Evolutionary conservation across 768 basidiomycete species (phyloP).

Genomic region (Ephemerocybe angulata): DNA sequence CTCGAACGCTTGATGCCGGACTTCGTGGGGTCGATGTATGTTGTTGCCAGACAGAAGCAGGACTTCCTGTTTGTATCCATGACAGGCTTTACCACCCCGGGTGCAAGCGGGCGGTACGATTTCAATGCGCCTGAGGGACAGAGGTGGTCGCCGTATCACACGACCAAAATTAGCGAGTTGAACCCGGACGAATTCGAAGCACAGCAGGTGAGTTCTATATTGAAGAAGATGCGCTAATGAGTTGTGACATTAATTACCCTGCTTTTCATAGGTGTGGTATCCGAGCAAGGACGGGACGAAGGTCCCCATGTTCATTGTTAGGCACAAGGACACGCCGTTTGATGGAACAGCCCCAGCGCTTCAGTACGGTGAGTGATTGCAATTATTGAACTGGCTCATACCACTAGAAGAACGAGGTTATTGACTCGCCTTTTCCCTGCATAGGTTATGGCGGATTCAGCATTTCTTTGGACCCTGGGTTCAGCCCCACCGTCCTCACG

Average conservation of each 20-base stretch:
- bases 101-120: conserved; percentile 60
- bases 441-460: conserved; percentile 81
- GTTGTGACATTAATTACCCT: background rate
- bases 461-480: conserved; percentile 67
- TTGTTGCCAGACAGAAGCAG: conserved; percentile 50
- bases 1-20: conserved; percentile 56
- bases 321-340: conserved; percentile 62
- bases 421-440: background rate
- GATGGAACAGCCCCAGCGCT: conserved; percentile 76
- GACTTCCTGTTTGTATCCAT: conserved; percentile 61
- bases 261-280: conserved; percentile 61
- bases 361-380: conserved; percentile 56
- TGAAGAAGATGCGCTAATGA: too few species aligned
- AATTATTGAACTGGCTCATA: too few species aligned
- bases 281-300: conserved; percentile 73
- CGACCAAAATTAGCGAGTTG: conserved; percentile 57
- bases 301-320: conserved; percentile 83
- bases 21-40: conserved; percentile 61
- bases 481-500: conserved; percentile 67
- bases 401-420: too few species aligned
- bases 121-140: conserved; percentile 50
- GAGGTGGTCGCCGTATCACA: conserved; percentile 55
- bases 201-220: conserved; percentile 44
- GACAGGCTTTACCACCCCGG: conserved; percentile 70
- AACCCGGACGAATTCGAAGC: conserved; percentile 65